A percentile compares a stretch with the other conserved stretches of the same genome.
These are phyloP conservation scores for Colletotrichum lupini DNA, from an alignment of 2,329 filamentous ascomycete species.

Conservation along the genomic window DNA sequence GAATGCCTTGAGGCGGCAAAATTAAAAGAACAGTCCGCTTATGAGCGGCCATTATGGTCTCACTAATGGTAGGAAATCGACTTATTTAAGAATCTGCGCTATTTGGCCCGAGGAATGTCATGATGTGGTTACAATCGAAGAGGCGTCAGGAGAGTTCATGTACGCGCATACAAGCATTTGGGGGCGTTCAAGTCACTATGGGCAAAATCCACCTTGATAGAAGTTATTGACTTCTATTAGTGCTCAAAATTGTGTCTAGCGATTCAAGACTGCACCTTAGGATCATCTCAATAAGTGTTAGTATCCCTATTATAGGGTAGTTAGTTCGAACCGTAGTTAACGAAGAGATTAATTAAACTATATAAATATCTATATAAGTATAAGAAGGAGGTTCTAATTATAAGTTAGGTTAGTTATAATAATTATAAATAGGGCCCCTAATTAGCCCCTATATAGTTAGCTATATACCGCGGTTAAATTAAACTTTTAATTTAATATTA, in stretches of 20 bases:
- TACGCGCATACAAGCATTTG: background rate
- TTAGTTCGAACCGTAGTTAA: too few species aligned
- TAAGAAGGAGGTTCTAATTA: too few species aligned
- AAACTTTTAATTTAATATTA: too few species aligned
- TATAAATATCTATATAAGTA: too few species aligned
- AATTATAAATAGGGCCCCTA: too few species aligned
- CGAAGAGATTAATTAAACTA: too few species aligned
- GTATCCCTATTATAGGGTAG: too few species aligned
- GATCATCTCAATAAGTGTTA: background rate
- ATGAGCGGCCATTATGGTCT: background rate
- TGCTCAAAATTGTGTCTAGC: background rate
- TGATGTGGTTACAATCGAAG: background rate
- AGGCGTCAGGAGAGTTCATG: constrained; percentile 1
- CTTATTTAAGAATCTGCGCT: background rate
- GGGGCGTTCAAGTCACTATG: background rate
- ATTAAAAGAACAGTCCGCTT: background rate
- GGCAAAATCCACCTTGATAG: background rate
- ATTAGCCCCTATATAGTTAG: too few species aligned
- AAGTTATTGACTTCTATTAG: background rate
- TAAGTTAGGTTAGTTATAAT: too few species aligned
- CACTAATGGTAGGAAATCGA: background rate
- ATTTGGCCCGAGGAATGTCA: background rate
- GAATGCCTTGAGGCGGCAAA: background rate
- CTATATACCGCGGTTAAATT: too few species aligned
- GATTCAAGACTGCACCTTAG: background rate